Conservation (phyloP, 306 rosid species). For the Casuarina equisetifolia region DNA sequence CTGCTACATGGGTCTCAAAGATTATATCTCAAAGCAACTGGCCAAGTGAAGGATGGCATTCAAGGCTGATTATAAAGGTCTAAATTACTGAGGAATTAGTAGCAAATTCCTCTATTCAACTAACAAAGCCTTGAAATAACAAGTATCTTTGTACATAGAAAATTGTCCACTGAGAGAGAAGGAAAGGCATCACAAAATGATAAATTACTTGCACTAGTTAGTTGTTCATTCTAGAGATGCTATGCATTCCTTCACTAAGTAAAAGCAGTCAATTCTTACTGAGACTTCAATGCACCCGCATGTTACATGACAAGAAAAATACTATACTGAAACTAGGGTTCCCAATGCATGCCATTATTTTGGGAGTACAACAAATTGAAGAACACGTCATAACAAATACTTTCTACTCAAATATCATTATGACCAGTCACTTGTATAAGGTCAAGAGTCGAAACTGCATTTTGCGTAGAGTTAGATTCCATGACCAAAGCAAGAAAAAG, state of each 20-base stretch:
- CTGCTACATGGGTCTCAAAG: background rate
- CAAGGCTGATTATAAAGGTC: background rate
- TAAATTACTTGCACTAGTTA: background rate
- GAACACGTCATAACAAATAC: too few species aligned
- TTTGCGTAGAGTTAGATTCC: background rate
- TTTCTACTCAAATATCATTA: too few species aligned
- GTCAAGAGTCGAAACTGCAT: background rate
- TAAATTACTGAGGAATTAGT: background rate
- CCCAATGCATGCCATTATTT: background rate
- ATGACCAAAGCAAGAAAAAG: background rate
- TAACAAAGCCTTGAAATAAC: background rate
- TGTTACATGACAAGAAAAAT: background rate
- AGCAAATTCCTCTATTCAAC: background rate
- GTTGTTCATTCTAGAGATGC: background rate
- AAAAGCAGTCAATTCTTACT: background rate
- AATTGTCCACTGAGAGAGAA: background rate
- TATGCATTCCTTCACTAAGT: background rate
- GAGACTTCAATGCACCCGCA: background rate
- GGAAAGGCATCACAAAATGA: background rate
- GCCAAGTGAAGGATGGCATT: background rate
- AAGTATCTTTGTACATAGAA: background rate
- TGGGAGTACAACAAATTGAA: too few species aligned
- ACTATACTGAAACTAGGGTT: background rate
- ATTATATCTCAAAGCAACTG: background rate
- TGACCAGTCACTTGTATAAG: background rate